A percentile compares a stretch with the other conserved stretches of the same genome.
These are phyloP conservation scores for Vigna angularis DNA, from an alignment of 306 rosid genomes.

Conservation along the genomic window DNA sequence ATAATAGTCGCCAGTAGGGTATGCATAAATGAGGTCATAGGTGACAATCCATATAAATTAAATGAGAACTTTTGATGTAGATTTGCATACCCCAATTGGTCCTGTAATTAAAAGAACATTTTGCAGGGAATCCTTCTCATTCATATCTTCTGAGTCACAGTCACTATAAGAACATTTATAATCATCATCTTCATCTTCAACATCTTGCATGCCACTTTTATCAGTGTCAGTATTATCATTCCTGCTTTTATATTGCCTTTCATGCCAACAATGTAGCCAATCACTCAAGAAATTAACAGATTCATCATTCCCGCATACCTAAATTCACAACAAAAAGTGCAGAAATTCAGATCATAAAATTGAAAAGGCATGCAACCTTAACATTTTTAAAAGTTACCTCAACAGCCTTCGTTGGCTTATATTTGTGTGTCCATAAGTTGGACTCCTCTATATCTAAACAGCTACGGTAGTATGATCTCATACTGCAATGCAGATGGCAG, in stretches of 20 bases:
- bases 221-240: slow-evolving; percentile 48
- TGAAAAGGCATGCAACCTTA: slow-evolving; percentile 30
- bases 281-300: slow-evolving; percentile 75
- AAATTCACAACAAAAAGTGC: slow-evolving; percentile 42
- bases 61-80: slow-evolving; percentile 29
- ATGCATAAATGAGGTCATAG: slow-evolving; percentile 26
- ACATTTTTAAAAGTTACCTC: slow-evolving; percentile 58
- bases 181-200: slow-evolving; percentile 43
- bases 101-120: slow-evolving; percentile 93
- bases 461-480: slow-evolving; percentile 58
- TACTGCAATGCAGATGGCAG: slow-evolving; percentile 60
- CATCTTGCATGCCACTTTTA: slow-evolving; percentile 46
- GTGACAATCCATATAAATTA: slow-evolving; percentile 34
- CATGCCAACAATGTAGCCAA: slow-evolving; percentile 85
- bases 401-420: slow-evolving; percentile 75
- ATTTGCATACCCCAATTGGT: slow-evolving; percentile 78
- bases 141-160: slow-evolving; percentile 66
- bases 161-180: slow-evolving; percentile 60
- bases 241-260: slow-evolving; percentile 55
- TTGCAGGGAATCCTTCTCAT: slow-evolving; percentile 60
- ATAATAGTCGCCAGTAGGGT: slow-evolving; percentile 20
- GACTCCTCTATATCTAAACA: slow-evolving; percentile 53
- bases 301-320: slow-evolving; percentile 92
- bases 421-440: slow-evolving; percentile 77
- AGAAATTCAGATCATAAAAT: slow-evolving; percentile 14